Evolutionary conservation across 768 basidiomycete species (phyloP), one percentile per base, ranked within the genome.

Genomic region (Lactarius evosmus): DNA sequence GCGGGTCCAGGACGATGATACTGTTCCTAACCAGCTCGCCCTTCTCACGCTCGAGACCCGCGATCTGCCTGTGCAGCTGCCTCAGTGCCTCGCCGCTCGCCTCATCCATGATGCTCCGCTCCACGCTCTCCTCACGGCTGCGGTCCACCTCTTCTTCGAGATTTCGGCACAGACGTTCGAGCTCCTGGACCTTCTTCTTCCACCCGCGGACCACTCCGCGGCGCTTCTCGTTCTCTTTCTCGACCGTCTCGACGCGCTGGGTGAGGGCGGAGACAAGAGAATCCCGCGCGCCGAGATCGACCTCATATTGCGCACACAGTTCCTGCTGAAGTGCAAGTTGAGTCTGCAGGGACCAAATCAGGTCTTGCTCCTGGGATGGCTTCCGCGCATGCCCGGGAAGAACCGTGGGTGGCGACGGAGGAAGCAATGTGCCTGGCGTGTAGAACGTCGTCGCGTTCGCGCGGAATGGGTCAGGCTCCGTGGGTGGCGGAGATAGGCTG

Each of bases 61-160:
- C 82, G 66, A 98, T 93, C 71, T 91, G 87, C 6, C 81, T 75
- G 70, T 98, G 91, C 50, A 97, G 80, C 75, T 85, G 85, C 51
- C 90, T 80, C 70, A 98, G 77, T 33, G 87, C 92, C 74, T 86
- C 86, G 2, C 88, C 82, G 63, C 88, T 90, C 1, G 90, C 88
- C 67, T 87, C 88, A 69, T 91, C 89, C 80, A 96, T 95, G 44
- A 95, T 76, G 66, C 92, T 90, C 22, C 87, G 78, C 64, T 90
- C 88, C 74, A 93, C 77, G 69, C 87, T 91, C 70, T 91, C 91
- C 68, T 90, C 86, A 44, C 93, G 80, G 49, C 88, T 89, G 7
- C 83, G 80, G 65, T 98, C 95, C 32, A 95, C 89, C 71, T 95
- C 90, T 71, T 95, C 93, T 77, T 96, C 89, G 33, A 88, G 78